These are phyloP conservation scores for Podospora pseudocomata DNA, from an alignment of 495 filamentous ascomycete genomes.

Conservation along the genomic window DNA sequence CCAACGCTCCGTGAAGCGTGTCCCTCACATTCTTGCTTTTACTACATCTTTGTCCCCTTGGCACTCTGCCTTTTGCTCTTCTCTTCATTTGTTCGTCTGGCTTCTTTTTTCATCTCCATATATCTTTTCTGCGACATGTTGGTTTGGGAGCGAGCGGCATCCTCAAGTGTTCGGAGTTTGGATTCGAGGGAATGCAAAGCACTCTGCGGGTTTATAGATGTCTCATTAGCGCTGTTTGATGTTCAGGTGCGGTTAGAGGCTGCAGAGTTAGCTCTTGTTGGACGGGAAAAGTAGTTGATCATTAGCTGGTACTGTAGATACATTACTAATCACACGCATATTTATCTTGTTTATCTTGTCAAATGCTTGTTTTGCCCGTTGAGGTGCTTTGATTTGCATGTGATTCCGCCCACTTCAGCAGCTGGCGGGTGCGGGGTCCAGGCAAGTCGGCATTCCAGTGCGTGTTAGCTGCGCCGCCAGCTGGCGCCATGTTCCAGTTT, in stretches of 20 bases:
- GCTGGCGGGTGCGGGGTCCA: neutral
- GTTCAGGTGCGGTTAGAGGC: neutral
- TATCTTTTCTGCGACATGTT: neutral
- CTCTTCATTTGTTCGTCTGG: neutral
- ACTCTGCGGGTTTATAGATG: neutral
- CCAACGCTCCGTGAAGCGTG: neutral
- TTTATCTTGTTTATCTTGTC: neutral
- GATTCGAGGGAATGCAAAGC: neutral
- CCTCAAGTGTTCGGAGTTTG: neutral
- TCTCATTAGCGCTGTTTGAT: neutral
- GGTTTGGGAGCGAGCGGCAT: neutral
- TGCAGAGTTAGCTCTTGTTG: neutral
- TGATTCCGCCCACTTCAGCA: neutral
- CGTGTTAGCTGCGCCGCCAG: neutral
- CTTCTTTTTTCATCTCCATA: no score
- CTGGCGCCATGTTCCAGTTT: neutral
- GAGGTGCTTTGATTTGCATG: neutral
- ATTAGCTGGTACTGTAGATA: neutral
- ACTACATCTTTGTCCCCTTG: neutral
- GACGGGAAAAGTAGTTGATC: neutral
- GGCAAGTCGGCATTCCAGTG: neutral
- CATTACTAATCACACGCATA: neutral
- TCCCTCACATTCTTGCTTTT: neutral
- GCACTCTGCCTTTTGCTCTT: neutral
- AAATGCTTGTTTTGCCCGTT: no score